Conservation (phyloP, 306 rosid species). For the Boehmeria nivea region DNA sequence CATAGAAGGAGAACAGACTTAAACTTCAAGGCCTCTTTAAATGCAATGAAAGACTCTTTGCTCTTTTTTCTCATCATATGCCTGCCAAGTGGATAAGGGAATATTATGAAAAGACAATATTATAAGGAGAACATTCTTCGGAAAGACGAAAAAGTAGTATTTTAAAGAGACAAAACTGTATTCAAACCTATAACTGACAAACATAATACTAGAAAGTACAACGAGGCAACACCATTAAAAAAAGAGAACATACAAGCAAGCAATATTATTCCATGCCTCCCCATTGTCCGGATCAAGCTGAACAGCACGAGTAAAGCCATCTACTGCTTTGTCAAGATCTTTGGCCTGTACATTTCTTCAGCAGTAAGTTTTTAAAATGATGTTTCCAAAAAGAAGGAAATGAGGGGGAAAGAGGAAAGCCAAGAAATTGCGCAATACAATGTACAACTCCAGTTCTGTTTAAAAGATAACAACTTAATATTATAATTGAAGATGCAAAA, state of each 20-base stretch:
- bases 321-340: slow-evolving; percentile 87
- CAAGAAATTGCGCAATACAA: not conserved
- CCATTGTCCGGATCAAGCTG: slow-evolving; percentile 98
- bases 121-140: not conserved
- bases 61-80: slow-evolving; percentile 85
- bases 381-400: no score
- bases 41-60: slow-evolving; percentile 85
- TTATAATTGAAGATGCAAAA: not conserved
- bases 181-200: not conserved
- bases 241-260: slow-evolving; percentile 73
- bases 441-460: no score
- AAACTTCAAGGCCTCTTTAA: slow-evolving; percentile 88
- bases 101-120: not conserved
- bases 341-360: slow-evolving; percentile 59
- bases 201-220: not conserved
- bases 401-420: not conserved
- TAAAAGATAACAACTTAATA: no score
- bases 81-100: slow-evolving; percentile 49
- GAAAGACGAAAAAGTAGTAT: not conserved
- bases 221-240: no score
- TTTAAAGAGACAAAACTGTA: not conserved
- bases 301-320: slow-evolving; percentile 92
- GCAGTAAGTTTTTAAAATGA: slow-evolving; percentile 15
- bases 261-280: slow-evolving; percentile 99
- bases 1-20: slow-evolving; percentile 40